Percentiles rank a stretch among this genome's conserved stretches.
Conservation (phyloP, 2,329 filamentous ascomycete species). For the Karstenula rhodostoma region DNA sequence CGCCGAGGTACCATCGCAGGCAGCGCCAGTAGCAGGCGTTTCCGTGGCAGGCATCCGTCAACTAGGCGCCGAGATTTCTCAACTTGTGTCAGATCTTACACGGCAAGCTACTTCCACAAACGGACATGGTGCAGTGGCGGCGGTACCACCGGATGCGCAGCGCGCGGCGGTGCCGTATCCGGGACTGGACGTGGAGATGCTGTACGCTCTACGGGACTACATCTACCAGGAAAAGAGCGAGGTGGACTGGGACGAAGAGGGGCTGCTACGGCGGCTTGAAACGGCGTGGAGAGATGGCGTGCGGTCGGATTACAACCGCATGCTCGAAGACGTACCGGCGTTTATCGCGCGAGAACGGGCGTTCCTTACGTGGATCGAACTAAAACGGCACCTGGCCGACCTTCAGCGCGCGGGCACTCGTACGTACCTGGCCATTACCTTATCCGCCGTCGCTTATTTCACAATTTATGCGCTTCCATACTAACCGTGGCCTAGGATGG, state of each 20-base stretch:
- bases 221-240: constrained; percentile 39
- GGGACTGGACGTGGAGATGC: constrained; percentile 40
- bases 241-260: constrained; percentile 37
- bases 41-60: constrained; percentile 35
- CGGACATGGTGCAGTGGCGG: constrained; percentile 7
- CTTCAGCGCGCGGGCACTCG: constrained; percentile 43
- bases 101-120: constrained; percentile 24
- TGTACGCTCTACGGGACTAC: constrained; percentile 41
- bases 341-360: constrained; percentile 46
- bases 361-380: constrained; percentile 46
- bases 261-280: constrained; percentile 41
- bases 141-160: constrained; percentile 23
- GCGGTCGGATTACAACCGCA: constrained; percentile 35
- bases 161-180: constrained; percentile 33
- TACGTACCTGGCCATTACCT: constrained; percentile 27
- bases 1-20: constrained; percentile 24
- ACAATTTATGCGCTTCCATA: constrained; percentile 10
- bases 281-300: constrained; percentile 42
- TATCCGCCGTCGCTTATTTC: constrained; percentile 5
- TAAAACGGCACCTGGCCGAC: constrained; percentile 44
- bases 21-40: constrained; percentile 28
- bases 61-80: constrained; percentile 38
- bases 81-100: constrained; percentile 39
- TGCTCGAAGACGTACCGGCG: constrained; percentile 35
- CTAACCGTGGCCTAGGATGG: constrained; percentile 35